Conservation (phyloP, 768 basidiomycete species). For the Hydnomerulius pinastri region DNA sequence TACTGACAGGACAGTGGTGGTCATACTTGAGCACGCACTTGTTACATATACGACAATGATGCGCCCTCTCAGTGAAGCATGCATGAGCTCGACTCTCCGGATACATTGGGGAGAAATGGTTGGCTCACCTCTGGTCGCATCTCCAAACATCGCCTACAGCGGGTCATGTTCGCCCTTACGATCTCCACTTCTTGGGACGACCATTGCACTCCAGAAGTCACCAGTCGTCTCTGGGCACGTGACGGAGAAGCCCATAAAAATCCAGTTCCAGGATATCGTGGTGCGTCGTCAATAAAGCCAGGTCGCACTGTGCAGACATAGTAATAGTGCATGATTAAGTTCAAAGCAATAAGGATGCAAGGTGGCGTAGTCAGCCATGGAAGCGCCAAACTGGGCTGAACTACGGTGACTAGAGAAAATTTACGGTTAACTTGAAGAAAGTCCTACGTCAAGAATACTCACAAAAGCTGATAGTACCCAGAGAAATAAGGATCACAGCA, state of each 20-base stretch:
- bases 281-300: slow-evolving; percentile 72
- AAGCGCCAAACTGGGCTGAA: slow-evolving; percentile 64
- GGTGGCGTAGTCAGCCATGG: slow-evolving; percentile 63
- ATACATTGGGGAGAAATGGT: neutral
- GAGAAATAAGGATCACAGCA: slow-evolving; percentile 70
- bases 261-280: slow-evolving; percentile 39
- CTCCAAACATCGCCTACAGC: slow-evolving; percentile 69
- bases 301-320: slow-evolving; percentile 78
- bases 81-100: slow-evolving; percentile 14
- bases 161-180: slow-evolving; percentile 54
- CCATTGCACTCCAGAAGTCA: slow-evolving; percentile 49
- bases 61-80: slow-evolving; percentile 64
- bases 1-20: slow-evolving; percentile 86
- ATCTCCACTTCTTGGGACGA: slow-evolving; percentile 46
- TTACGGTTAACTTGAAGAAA: neutral
- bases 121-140: slow-evolving; percentile 75
- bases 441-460: slow-evolving; percentile 44
- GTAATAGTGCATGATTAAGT: slow-evolving; percentile 83
- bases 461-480: slow-evolving; percentile 83
- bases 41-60: slow-evolving; percentile 92
- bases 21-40: slow-evolving; percentile 88
- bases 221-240: slow-evolving; percentile 10
- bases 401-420: slow-evolving; percentile 67
- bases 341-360: slow-evolving; percentile 74
- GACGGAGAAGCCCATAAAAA: slow-evolving; percentile 58